phyloP scores from a whole-genome alignment of 345 rosid species.

The Hibiscus trionum region DNA sequence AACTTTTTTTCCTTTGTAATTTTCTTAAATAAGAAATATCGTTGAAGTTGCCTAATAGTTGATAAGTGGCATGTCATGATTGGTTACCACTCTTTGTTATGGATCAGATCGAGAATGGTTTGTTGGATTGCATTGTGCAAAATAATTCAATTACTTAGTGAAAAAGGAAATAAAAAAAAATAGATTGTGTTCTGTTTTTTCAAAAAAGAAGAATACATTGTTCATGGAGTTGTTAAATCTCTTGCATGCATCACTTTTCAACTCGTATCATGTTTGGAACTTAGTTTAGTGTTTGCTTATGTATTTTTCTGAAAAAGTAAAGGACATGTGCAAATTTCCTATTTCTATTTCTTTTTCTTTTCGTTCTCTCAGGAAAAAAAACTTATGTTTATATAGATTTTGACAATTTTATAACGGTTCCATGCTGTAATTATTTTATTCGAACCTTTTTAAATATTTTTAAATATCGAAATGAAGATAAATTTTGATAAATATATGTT shows the following conservation, averaged over 20 bases:
- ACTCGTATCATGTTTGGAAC: neutral
- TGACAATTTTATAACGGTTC: too few species aligned
- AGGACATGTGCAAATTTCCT: neutral
- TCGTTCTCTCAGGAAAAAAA: too few species aligned
- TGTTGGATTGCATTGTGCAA: slow-evolving; percentile 14
- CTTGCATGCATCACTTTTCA: neutral
- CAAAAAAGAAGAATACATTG: neutral
- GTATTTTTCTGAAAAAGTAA: neutral
- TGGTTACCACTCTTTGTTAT: neutral
- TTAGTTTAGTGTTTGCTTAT: neutral
- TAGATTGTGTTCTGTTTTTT: neutral
- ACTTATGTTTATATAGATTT: too few species aligned
- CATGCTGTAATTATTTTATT: too few species aligned
- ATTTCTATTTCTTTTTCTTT: neutral
- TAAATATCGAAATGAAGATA: neutral
- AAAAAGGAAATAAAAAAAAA: neutral
- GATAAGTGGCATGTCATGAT: neutral
- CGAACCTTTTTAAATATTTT: neutral
- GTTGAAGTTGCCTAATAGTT: slow-evolving; percentile 13
- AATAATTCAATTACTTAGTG: neutral
- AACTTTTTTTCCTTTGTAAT: neutral
- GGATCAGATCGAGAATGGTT: slow-evolving; percentile 19
- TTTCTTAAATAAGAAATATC: neutral
- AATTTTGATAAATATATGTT: too few species aligned
- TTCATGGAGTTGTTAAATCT: neutral